phyloP scores from a whole-genome alignment of 495 filamentous ascomycete genomes.

The Ramalina intermedia region DNA sequence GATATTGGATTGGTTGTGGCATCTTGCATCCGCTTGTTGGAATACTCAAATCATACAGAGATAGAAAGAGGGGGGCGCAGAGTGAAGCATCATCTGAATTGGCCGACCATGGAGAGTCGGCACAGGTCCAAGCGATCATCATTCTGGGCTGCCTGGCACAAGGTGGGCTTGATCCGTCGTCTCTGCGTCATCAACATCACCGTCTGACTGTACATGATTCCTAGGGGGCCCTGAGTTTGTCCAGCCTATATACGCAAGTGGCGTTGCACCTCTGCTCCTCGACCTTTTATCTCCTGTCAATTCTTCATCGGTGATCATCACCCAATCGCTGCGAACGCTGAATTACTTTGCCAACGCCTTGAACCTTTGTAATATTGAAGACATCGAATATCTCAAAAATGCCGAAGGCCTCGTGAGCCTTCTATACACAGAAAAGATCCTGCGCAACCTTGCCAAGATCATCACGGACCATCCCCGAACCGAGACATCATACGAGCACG shows the following conservation, averaged over 20 bases:
- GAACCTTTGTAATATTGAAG: constrained; percentile 30
- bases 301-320: constrained; percentile 47
- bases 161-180: constrained; percentile 37
- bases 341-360: constrained; percentile 57
- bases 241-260: constrained; percentile 51
- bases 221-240: constrained; percentile 73
- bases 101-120: constrained; percentile 39
- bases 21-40: constrained; percentile 53
- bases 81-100: constrained; percentile 23
- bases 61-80: constrained; percentile 24
- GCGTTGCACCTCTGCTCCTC: constrained; percentile 51
- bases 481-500: constrained; percentile 45
- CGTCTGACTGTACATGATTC: constrained; percentile 12
- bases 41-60: constrained; percentile 33
- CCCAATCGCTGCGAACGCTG: constrained; percentile 61
- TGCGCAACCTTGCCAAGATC: constrained; percentile 48
- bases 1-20: constrained; percentile 53
- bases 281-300: constrained; percentile 48
- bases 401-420: constrained; percentile 42
- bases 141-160: constrained; percentile 71
- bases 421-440: constrained; percentile 45
- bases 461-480: constrained; percentile 31
- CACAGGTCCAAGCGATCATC: constrained; percentile 64
- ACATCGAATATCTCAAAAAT: constrained; percentile 21
- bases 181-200: background rate